Conservation (phyloP, 441 rosid genomes). For the Populus trichocarpa region DNA sequence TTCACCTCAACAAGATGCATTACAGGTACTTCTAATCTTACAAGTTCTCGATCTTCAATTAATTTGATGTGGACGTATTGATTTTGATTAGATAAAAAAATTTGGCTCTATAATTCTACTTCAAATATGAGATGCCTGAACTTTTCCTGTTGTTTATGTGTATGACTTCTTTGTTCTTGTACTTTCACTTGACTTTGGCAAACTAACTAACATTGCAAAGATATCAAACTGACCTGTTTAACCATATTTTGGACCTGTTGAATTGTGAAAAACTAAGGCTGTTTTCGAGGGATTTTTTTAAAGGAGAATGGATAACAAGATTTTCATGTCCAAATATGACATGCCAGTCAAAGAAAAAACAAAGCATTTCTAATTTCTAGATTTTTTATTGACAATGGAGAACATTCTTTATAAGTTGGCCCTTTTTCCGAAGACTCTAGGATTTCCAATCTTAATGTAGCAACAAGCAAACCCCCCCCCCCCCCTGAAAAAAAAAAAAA, state of each 20-base stretch:
- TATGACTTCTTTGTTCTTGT: not conserved
- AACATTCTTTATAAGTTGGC: not conserved
- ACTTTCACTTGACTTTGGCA: not conserved
- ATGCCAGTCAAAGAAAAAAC: not conserved
- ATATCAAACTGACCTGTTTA: not conserved
- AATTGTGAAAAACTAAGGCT: not conserved
- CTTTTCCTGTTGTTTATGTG: not conserved
- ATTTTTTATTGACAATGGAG: not conserved
- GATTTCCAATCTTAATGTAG: not conserved
- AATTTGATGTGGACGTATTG: not conserved
- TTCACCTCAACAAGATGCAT: slow-evolving; percentile 71
- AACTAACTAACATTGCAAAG: not conserved
- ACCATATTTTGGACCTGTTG: not conserved
- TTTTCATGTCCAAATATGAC: not conserved
- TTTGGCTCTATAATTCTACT: no score
- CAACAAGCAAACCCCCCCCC: not conserved
- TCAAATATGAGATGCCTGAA: not conserved
- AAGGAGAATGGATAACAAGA: not conserved
- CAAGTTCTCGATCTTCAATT: not conserved
- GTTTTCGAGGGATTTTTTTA: not conserved
- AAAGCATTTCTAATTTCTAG: not conserved
- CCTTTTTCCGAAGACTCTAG: not conserved
- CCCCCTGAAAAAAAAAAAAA: no score
- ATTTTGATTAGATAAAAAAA: not conserved
- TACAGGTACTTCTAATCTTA: slow-evolving; percentile 42